phyloP scores from a whole-genome alignment of 805 yeast species.

The Wickerhamomyces bisporus region DNA sequence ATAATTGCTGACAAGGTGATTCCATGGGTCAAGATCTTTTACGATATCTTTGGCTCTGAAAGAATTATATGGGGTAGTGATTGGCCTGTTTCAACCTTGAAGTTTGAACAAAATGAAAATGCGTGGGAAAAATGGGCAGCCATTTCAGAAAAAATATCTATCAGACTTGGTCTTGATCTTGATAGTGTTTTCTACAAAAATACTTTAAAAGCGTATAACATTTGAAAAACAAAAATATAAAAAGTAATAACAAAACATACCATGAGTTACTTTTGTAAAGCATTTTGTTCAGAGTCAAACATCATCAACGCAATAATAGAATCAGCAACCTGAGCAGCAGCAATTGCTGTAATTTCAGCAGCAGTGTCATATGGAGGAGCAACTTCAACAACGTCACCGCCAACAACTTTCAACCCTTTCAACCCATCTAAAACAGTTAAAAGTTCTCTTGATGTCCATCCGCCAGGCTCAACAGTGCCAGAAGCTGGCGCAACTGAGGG shows the following conservation, averaged over 20 bases:
- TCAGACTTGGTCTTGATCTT: background rate
- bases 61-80: conserved; percentile 38
- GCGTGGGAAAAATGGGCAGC: conserved; percentile 23
- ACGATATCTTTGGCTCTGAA: conserved; percentile 27
- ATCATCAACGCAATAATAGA: conserved; percentile 38
- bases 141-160: conserved; percentile 18
- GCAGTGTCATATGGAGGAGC: conserved; percentile 60
- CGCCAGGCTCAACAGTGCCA: conserved; percentile 50
- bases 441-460: conserved; percentile 45
- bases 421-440: conserved; percentile 38
- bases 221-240: too few relatives aligned
- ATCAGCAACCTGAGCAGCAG: conserved; percentile 61
- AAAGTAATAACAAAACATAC: too few relatives aligned
- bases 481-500: conserved; percentile 50
- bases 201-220: background rate
- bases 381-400: conserved; percentile 51
- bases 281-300: conserved; percentile 18
- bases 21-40: conserved; percentile 31
- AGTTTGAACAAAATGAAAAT: conserved; percentile 12
- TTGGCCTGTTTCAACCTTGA: conserved; percentile 37
- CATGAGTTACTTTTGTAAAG: too few relatives aligned
- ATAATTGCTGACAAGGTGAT: conserved; percentile 15
- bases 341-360: conserved; percentile 60
- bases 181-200: background rate
- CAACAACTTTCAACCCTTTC: conserved; percentile 40